A percentile compares a stretch with the other conserved stretches of the same genome.
phyloP scores from a whole-genome alignment of 1,284 basidiomycete genomes.

The Trametes sp. region DNA sequence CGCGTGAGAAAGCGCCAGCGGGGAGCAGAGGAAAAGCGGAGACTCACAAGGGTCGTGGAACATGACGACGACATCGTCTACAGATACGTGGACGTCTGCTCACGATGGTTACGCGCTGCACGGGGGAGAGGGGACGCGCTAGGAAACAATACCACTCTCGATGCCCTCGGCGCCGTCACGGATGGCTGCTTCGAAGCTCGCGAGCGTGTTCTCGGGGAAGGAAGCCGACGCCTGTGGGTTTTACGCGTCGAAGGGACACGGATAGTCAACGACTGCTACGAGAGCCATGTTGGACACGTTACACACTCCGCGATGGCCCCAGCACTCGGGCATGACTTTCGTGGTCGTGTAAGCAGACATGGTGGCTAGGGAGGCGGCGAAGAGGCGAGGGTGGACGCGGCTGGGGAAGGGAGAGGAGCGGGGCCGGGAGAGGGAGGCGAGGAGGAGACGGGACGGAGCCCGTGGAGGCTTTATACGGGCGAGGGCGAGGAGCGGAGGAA shows the following conservation, averaged over 20 bases:
- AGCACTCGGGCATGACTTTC: slow-evolving; percentile 67
- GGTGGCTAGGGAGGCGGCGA: slow-evolving; percentile 20
- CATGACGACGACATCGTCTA: slow-evolving; percentile 92
- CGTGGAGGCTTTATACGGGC: slow-evolving; percentile 21
- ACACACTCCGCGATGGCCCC: slow-evolving; percentile 94
- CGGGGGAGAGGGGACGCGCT: slow-evolving; percentile 40
- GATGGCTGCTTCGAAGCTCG: slow-evolving; percentile 93
- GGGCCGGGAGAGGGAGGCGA: slow-evolving; percentile 15
- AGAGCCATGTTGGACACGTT: slow-evolving; percentile 17
- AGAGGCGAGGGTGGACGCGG: slow-evolving; percentile 3
- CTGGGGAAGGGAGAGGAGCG: slow-evolving; percentile 5
- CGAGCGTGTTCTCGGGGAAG: slow-evolving; percentile 92
- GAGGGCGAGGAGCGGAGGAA: slow-evolving; percentile 4
- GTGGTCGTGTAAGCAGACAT: slow-evolving; percentile 28
- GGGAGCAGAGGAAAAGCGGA: no score
- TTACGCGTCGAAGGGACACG: slow-evolving; percentile 26
- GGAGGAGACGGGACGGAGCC: slow-evolving; percentile 2
- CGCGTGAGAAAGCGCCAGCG: slow-evolving; percentile 18
- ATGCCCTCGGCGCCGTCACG: slow-evolving; percentile 95
- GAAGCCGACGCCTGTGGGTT: slow-evolving; percentile 76
- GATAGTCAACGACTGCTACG: slow-evolving; percentile 20
- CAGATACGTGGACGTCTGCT: slow-evolving; percentile 95
- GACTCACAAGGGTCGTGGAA: slow-evolving; percentile 90
- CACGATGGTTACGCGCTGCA: slow-evolving; percentile 43
- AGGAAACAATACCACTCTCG: slow-evolving; percentile 80